Evolutionary conservation across 2,329 filamentous ascomycete genomes (phyloP), one percentile per base, ranked within the genome.

Genomic region (Scolecobasidium constrictum): DNA sequence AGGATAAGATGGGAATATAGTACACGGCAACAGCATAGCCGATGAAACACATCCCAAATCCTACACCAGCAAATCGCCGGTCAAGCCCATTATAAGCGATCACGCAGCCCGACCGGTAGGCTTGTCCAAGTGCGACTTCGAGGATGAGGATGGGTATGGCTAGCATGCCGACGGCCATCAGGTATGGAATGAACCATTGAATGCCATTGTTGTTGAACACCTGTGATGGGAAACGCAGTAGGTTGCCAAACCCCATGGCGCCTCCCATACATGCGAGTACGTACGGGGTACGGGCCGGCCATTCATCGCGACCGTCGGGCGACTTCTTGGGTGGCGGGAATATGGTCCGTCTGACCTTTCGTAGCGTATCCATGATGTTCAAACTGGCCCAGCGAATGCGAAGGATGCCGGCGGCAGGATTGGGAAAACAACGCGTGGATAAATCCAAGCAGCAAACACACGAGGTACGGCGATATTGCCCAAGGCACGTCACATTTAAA

Each of bases 131-230:
- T 1, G 64, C 53, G 40, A 77, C 73, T 52, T 77, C 73, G 17
- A 76, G 65, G 11, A 75, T 65, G 28, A 77, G 62, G 0, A 68
- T 64, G 0, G 73, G 73, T 35, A 77, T 75, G 28, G 72, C 72
- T 44, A 77, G 65, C 7, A 75, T 54, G 45, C 73, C 69, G 13
- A 77, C 64, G 4, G 70, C 69, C 44, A 76, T 58, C 4, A 76
- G 53, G 47, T 77, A 77, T 0, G 73, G 73, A 16, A 77, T 68
- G 53, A 75, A 77, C 73, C 73, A 77, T 50, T 77, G 73, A 4
- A 76, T 59, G 2, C 73, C 73, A 44, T 73, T 65, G 53, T 77
- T 77, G 58, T 76, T 77, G 64, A 73, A 77, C 2, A 75, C 66
- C 31, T 73, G 68, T 0, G 71, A 75, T 2, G 73, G 73, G 46